These are phyloP conservation scores for Colletotrichum cuscutae DNA, from an alignment of 2,329 filamentous ascomycete genomes.

Conservation along the genomic window DNA sequence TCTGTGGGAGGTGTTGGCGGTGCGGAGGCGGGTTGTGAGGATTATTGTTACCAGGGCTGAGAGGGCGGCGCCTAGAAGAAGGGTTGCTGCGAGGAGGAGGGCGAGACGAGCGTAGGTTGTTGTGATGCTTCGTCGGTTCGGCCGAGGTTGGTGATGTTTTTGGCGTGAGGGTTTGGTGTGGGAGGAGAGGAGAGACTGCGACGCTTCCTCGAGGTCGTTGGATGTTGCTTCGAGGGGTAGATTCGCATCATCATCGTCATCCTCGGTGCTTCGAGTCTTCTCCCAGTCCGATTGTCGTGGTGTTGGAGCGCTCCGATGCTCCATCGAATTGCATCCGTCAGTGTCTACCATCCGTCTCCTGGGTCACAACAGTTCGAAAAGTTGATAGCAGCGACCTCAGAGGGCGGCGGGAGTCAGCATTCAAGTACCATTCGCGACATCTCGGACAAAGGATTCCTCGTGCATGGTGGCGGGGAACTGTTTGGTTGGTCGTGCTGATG, in stretches of 20 bases:
- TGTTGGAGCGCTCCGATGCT: background rate
- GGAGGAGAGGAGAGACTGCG: background rate
- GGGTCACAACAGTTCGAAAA: no score
- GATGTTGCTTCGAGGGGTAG: background rate
- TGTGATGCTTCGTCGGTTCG: background rate
- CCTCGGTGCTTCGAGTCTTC: background rate
- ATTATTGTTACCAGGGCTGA: background rate
- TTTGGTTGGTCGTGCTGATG: background rate
- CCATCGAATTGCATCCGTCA: background rate
- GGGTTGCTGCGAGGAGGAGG: background rate
- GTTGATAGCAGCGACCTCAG: accelerated
- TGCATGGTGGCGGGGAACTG: background rate
- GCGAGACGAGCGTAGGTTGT: background rate
- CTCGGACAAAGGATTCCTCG: background rate
- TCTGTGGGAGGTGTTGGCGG: background rate
- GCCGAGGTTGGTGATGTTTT: background rate
- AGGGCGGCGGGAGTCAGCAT: background rate
- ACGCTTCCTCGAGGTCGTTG: background rate
- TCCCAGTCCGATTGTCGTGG: background rate
- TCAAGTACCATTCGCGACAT: background rate
- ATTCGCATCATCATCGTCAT: background rate
- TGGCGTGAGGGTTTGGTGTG: background rate
- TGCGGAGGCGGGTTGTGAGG: background rate
- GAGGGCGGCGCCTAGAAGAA: background rate
- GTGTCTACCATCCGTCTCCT: no score